These are phyloP conservation scores for Aureobasidium sp. DNA, from an alignment of 2,329 filamentous ascomycete species.

Conservation along the genomic window DNA sequence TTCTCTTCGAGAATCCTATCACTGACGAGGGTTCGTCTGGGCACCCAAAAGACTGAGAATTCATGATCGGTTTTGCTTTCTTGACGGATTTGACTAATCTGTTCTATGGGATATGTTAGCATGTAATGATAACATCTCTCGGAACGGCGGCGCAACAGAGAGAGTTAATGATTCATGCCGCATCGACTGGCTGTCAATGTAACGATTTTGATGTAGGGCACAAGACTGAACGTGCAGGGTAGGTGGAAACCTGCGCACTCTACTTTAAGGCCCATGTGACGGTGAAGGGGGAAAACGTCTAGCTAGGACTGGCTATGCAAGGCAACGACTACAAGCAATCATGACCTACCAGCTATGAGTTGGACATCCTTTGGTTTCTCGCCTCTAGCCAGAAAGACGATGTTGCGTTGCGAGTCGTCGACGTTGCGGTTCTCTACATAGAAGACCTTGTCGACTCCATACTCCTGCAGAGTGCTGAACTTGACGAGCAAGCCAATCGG, in stretches of 20 bases:
- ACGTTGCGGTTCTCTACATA: constrained; percentile 93
- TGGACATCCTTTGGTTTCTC: constrained; percentile 81
- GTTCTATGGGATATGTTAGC: constrained; percentile 59
- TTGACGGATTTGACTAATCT: constrained; percentile 82
- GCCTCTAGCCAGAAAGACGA: constrained; percentile 86
- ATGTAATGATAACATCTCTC: constrained; percentile 28
- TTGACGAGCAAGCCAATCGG: constrained; percentile 88
- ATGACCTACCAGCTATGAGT: constrained; percentile 70
- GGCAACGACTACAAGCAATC: constrained; percentile 15
- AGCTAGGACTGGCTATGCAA: constrained; percentile 3
- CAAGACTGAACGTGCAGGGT: constrained; percentile 47
- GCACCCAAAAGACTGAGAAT: constrained; percentile 94
- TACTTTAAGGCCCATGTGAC: constrained; percentile 50
- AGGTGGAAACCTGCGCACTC: constrained; percentile 48
- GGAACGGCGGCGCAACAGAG: constrained; percentile 4
- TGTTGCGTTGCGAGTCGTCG: constrained; percentile 88
- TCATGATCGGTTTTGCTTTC: constrained; percentile 89
- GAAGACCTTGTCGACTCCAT: constrained; percentile 97
- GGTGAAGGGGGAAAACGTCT: not conserved
- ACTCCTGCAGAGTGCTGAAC: constrained; percentile 90
- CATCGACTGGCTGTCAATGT: constrained; percentile 9
- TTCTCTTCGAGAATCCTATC: constrained; percentile 88
- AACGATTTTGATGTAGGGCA: constrained; percentile 27
- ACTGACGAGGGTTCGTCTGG: constrained; percentile 82
- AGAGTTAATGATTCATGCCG: constrained; percentile 21